Conservation (phyloP, 768 basidiomycete genomes). For the Leccinum pellstonianum region DNA sequence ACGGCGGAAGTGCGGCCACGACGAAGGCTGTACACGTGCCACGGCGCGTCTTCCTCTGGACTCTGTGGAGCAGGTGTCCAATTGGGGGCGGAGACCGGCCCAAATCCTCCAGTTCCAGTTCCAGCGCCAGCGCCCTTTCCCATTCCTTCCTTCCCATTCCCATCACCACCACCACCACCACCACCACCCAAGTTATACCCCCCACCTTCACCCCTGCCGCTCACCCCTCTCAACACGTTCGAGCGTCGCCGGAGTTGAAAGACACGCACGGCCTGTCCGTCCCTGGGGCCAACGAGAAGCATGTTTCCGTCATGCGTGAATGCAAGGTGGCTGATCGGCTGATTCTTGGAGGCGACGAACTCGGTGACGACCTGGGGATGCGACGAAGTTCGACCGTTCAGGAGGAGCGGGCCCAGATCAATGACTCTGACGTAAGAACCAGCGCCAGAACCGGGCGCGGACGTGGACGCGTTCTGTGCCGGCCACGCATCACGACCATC, state of each 20-base stretch:
- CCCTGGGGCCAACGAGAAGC: slow-evolving; percentile 48
- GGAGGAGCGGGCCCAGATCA: slow-evolving; percentile 46
- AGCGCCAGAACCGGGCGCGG: slow-evolving; percentile 14
- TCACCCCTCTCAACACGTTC: slow-evolving; percentile 17
- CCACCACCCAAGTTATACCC: not conserved
- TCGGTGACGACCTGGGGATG: slow-evolving; percentile 41
- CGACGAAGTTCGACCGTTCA: slow-evolving; percentile 18
- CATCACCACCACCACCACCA: not conserved
- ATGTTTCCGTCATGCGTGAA: slow-evolving; percentile 57
- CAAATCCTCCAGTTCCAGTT: not conserved
- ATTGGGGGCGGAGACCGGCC: not conserved
- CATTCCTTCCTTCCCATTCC: not conserved
- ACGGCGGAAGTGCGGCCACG: slow-evolving; percentile 71
- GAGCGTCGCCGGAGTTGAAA: slow-evolving; percentile 41
- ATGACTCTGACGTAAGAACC: slow-evolving; percentile 55
- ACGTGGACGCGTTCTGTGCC: not conserved
- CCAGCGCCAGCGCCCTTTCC: slow-evolving; percentile 1
- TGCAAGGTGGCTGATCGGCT: slow-evolving; percentile 44
- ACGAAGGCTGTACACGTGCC: slow-evolving; percentile 65
- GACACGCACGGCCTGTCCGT: slow-evolving; percentile 54
- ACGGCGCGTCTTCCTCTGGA: slow-evolving; percentile 32
- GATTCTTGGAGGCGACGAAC: slow-evolving; percentile 48
- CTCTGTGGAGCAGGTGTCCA: slow-evolving; percentile 2
- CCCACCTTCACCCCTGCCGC: not conserved
- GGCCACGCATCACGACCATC: slow-evolving; percentile 8